Evolutionary conservation across 2,329 filamentous ascomycete species (phyloP).

Genomic region (Ceratocystiopsis brevicomis): DNA sequence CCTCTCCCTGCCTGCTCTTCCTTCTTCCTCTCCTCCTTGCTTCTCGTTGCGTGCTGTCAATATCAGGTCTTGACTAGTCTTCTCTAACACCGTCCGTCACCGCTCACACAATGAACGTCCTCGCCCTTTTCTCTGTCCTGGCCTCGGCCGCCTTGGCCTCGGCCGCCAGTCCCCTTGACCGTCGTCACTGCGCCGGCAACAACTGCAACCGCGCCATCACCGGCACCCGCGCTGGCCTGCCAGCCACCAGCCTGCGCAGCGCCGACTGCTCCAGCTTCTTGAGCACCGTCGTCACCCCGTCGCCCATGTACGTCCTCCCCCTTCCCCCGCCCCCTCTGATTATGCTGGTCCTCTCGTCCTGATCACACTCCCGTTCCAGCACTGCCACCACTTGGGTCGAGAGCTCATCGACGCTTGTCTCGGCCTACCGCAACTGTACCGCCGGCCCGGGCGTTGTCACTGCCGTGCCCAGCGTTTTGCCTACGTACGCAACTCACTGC

Average conservation of each 20-base stretch:
- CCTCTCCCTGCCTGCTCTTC: no score
- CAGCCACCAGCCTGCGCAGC: slow-evolving; percentile 16
- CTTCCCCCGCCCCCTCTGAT: background rate
- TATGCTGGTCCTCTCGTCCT: background rate
- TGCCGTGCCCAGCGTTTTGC: slow-evolving; percentile 15
- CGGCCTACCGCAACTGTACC: background rate
- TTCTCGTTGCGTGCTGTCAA: no score
- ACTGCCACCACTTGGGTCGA: slow-evolving; percentile 6
- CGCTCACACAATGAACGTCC: no score
- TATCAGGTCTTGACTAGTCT: no score
- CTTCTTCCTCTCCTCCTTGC: no score
- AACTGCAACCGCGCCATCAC: slow-evolving; percentile 29
- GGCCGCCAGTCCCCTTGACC: slow-evolving; percentile 11
- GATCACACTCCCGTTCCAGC: background rate
- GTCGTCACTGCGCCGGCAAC: slow-evolving; percentile 21
- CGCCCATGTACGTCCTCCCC: slow-evolving; percentile 16
- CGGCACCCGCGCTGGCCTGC: slow-evolving; percentile 25
- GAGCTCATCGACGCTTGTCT: background rate
- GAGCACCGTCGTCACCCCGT: slow-evolving; percentile 21
- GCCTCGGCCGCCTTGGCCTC: background rate
- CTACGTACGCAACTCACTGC: slow-evolving; percentile 23
- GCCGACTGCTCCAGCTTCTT: slow-evolving; percentile 15
- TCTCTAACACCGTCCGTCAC: no score
- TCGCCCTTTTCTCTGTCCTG: no score
- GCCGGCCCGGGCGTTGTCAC: slow-evolving; percentile 21